These are phyloP conservation scores for Penicillium nucicola DNA, from an alignment of 495 filamentous ascomycete species.

Conservation along the genomic window DNA sequence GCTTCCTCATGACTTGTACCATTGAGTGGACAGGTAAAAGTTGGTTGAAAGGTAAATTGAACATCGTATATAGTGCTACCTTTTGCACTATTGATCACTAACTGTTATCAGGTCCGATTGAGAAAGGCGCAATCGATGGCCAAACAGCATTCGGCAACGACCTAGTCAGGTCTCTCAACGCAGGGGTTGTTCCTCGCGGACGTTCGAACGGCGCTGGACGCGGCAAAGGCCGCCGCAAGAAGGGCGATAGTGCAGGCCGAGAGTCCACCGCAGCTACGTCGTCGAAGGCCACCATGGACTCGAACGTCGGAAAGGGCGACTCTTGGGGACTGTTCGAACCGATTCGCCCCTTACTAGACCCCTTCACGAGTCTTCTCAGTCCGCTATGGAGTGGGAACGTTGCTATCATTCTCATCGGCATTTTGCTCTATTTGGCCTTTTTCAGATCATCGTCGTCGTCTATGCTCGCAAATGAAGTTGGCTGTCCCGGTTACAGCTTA, in stretches of 20 bases:
- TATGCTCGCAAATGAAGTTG: conserved; percentile 34
- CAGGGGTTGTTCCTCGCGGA: conserved; percentile 64
- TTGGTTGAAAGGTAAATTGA: conserved; percentile 84
- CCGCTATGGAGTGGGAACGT: conserved; percentile 72
- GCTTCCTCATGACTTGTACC: conserved; percentile 77
- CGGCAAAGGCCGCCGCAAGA: conserved; percentile 53
- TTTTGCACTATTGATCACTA: conserved; percentile 6
- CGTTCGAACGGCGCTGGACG: conserved; percentile 37
- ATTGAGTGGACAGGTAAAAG: conserved; percentile 98
- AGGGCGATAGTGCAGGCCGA: conserved; percentile 39
- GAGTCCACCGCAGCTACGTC: conserved; percentile 36
- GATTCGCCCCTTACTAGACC: conserved; percentile 63
- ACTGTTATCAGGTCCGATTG: conserved; percentile 71
- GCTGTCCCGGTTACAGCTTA: conserved; percentile 29
- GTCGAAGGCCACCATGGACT: conserved; percentile 42
- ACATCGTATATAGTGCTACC: neutral
- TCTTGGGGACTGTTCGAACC: conserved; percentile 84
- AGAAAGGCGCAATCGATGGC: conserved; percentile 91
- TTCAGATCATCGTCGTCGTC: conserved; percentile 53
- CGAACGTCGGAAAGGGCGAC: conserved; percentile 36
- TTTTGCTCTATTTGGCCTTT: conserved; percentile 56
- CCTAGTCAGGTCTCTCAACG: conserved; percentile 67
- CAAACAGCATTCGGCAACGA: conserved; percentile 78
- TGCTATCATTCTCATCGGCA: conserved; percentile 43
- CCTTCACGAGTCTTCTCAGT: conserved; percentile 64